Evolutionary conservation across 1,284 basidiomycete species (phyloP), one percentile per base, ranked within the genome.

Genomic region (Melampsora occidentalis): DNA sequence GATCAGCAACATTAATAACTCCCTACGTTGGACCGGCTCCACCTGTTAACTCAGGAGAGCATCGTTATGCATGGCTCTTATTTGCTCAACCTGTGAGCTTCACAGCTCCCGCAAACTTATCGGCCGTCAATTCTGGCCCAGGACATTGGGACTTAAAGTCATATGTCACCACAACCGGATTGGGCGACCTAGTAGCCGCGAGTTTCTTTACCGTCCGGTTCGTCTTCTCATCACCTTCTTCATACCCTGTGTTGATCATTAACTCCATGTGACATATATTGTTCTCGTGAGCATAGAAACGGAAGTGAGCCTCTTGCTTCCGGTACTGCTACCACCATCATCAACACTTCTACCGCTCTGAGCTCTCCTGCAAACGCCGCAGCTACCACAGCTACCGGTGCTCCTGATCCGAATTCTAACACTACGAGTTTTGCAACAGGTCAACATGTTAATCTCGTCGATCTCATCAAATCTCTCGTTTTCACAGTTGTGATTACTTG

Each of bases 31-130:
- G 63, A 20, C 71, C 71, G 1, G 71, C 62, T 6, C 71, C 71
- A 6, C 25, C 66, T 12, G 63, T 25, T 7, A 73, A 73, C 63
- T 49, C 42, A 14, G 71, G 71, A n/a, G 35, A 39, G 12, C 71
- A 73, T 39, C 48, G 71, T 20, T 73, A 73, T 63, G 71, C 65
- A 22, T 75, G 72, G 64, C 10, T 75, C 33, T 46, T 75, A 28
- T 75, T 67, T 35, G 49, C 16, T 16, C 65, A 67, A 53, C 57
- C 65, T 1, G 5, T 12, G 10, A 28, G 51, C 18, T 51, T 75
- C 22, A 12, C 39, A 16, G 72, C 72, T 10, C 65, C 65, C 6
- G 51, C 53, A 2, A 67, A 75, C 53, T 39, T 75, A 12, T 68
- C 72, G 28, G 1, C 65, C 2, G 49, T 57, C 25, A 39, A 53